Evolutionary conservation across 1,139 yeast genomes (phyloP), one percentile per base, ranked within the genome.

Genomic region (Lodderomyces oxycetoniae): DNA sequence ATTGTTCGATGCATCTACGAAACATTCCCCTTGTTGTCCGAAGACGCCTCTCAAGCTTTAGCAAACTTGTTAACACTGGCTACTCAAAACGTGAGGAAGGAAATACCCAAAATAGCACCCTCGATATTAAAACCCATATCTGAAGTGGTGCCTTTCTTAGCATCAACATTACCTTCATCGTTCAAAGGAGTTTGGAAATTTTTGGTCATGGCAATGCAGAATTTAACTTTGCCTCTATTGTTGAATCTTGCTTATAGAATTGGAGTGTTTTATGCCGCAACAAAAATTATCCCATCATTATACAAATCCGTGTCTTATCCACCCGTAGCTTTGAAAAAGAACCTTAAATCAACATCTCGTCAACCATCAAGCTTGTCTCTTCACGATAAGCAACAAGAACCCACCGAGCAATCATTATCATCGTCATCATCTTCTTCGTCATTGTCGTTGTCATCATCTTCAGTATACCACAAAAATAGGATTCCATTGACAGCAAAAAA

Each of bases 1-100:
- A 81, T 89, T 46, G 96, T 91, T 12, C 83, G 94, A 55, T 87
- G 96, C 48, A 77, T 88, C 38, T 89, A 89, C 55, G 93, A 88
- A 52, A 79, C 94, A 4, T 86, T 88, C 49, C 95, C 96, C 0
- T 86, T 82, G 45, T 69, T 88, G 34, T 77, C 86, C 4, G 70
- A 71, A 45, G 65, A 65, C 44, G 78, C 73, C 12, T 54, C 65
- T 30, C 53, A 57, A 38, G 60, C 71, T 2, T 54, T 68, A 30
- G 52, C 71, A 11, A 46, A 56, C 16, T 48, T 68, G 20, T 59
- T 68, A 39, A 59, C 59, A 7, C 67, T 57, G 41, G 66, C 74
- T 5, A 61, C 69, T 4, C 40, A 46, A 35, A 62, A 60, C 39
- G 48, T 68, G 28, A 56, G 57, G 26, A 55, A 61, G 32, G 73